phyloP scores from a whole-genome alignment of 1,284 basidiomycete genomes.

The Sanghuangporus baumii region DNA sequence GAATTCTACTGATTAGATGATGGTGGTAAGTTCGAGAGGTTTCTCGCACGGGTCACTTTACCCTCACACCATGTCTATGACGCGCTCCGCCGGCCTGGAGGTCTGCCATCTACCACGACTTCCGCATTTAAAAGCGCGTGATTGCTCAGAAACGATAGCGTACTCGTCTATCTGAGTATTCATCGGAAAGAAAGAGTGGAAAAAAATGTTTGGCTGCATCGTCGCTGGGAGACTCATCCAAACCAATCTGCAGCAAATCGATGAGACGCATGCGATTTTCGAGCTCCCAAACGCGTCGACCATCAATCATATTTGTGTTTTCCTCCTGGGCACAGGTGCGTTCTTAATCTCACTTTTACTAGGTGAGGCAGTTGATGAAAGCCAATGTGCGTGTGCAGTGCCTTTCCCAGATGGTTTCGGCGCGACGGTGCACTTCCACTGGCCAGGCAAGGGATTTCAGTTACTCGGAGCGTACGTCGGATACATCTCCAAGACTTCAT shows the following conservation, averaged over 20 bases:
- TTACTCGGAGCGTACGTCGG: conserved; percentile 77
- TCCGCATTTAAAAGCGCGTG: background rate
- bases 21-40: conserved; percentile 10
- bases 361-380: background rate
- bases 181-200: background rate
- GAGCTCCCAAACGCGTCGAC: conserved; percentile 69
- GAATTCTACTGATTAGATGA: background rate
- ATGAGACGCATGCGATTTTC: conserved; percentile 84
- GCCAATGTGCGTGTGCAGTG: conserved; percentile 33
- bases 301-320: conserved; percentile 89
- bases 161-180: background rate
- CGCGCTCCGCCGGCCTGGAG: background rate
- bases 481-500: background rate
- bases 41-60: background rate
- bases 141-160: background rate
- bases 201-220: conserved; percentile 66
- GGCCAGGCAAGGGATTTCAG: conserved; percentile 86
- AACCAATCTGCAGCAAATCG: conserved; percentile 70
- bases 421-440: conserved; percentile 85
- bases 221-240: conserved; percentile 73
- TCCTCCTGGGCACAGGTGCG: conserved; percentile 77
- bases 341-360: conserved; percentile 10
- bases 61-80: conserved; percentile 1
- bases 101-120: background rate
- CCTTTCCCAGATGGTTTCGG: conserved; percentile 88